Evolutionary conservation across 1,284 basidiomycete species (phyloP).

Genomic region (Ustilago crameri): DNA sequence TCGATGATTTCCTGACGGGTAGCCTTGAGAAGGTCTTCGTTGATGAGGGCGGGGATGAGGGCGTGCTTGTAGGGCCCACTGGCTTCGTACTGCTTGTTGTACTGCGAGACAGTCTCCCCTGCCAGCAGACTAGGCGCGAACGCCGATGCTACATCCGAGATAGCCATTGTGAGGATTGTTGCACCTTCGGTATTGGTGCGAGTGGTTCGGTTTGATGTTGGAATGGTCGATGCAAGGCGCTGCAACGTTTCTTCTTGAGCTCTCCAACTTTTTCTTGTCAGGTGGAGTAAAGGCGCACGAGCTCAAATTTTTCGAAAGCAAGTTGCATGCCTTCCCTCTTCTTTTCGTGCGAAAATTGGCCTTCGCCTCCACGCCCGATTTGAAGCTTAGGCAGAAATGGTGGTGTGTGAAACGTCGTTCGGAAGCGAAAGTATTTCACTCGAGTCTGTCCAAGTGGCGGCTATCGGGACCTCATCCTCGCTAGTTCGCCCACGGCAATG

Average conservation of each 20-base stretch:
- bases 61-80: slow-evolving; percentile 82
- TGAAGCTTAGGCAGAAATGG: too few species aligned
- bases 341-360: slow-evolving; percentile 11
- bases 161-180: slow-evolving; percentile 20
- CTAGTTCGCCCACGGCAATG: slow-evolving; percentile 5
- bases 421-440: slow-evolving; percentile 21
- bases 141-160: slow-evolving; percentile 26
- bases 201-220: background rate
- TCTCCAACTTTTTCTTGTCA: background rate
- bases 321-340: slow-evolving; percentile 1
- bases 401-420: slow-evolving; percentile 23
- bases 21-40: slow-evolving; percentile 80
- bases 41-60: slow-evolving; percentile 83
- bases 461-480: slow-evolving; percentile 32
- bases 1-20: slow-evolving; percentile 83
- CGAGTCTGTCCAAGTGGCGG: slow-evolving; percentile 15
- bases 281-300: slow-evolving; percentile 25
- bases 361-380: too few species aligned
- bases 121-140: slow-evolving; percentile 54
- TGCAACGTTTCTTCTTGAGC: slow-evolving; percentile 7
- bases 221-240: slow-evolving; percentile 1
- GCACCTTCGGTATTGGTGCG: background rate
- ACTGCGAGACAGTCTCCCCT: slow-evolving; percentile 26
- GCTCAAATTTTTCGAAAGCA: slow-evolving; percentile 14
- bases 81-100: slow-evolving; percentile 48